Evolutionary conservation across 75 land plant genomes (phyloP).

Genomic region (Chamaecyparis obtusa): DNA sequence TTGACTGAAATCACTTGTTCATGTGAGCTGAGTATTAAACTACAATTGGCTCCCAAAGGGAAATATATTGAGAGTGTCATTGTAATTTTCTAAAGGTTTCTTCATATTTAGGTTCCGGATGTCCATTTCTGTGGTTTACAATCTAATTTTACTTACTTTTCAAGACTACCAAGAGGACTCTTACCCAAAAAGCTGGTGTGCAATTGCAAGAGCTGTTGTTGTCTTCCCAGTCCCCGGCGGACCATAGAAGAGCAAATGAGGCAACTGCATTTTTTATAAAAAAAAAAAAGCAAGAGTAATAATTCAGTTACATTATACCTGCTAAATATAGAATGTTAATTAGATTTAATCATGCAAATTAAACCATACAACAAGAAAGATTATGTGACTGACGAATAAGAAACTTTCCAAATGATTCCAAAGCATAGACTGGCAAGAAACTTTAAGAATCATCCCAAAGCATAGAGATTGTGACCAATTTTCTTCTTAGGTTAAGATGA

Average conservation of each 20-base stretch:
- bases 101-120: not conserved
- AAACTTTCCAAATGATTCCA: not conserved
- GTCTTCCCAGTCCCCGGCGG: conserved; percentile 99
- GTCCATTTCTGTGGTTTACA: not conserved
- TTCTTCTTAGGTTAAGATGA: not conserved
- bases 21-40: not conserved
- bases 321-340: not conserved
- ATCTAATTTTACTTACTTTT: not conserved
- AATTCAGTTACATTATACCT: not conserved
- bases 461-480: not conserved
- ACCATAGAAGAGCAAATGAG: conserved; percentile 97
- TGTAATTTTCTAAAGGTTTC: not conserved
- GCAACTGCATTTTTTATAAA: conserved; percentile 48
- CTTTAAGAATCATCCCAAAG: not conserved
- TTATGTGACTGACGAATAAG: not conserved
- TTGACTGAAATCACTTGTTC: not conserved
- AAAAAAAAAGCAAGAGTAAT: not conserved
- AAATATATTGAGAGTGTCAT: too few relatives aligned
- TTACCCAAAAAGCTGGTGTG: conserved; percentile 89
- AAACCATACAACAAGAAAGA: not conserved
- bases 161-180: not conserved
- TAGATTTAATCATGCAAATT: not conserved
- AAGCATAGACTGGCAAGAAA: not conserved
- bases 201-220: conserved; percentile 91
- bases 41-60: not conserved